A percentile compares a stretch with the other conserved stretches of the same genome.
phyloP scores from a whole-genome alignment of 2,329 filamentous ascomycete species.

The Ascochyta lentis region DNA sequence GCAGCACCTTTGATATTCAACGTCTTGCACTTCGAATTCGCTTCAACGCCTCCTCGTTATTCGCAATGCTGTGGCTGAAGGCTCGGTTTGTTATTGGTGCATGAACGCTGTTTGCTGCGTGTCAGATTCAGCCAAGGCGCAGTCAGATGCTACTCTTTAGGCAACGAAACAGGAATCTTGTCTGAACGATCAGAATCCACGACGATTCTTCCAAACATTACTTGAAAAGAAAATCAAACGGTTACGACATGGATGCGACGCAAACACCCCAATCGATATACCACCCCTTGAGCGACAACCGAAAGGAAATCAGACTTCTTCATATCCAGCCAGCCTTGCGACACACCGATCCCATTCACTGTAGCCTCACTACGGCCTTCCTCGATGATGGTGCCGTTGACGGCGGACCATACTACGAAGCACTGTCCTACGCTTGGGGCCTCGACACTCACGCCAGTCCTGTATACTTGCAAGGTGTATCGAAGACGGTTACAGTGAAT shows the following conservation, averaged over 20 bases:
- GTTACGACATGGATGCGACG: not conserved
- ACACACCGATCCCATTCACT: not conserved
- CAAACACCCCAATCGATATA: not conserved
- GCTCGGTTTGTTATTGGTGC: too few relatives aligned
- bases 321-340: not conserved
- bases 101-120: too few relatives aligned
- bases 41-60: too few relatives aligned
- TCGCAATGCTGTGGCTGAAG: too few relatives aligned
- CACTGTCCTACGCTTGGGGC: constrained; percentile 1
- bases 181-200: not conserved
- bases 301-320: constrained; percentile 1
- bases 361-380: not conserved
- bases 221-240: not conserved
- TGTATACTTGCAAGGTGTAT: not conserved
- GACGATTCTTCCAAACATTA: not conserved
- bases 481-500: not conserved
- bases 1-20: too few relatives aligned
- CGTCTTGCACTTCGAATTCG: too few relatives aligned
- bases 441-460: not conserved
- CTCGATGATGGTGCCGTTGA: not conserved
- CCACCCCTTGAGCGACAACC: not conserved
- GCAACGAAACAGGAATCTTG: too few relatives aligned
- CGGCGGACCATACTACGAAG: not conserved
- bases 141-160: too few relatives aligned
- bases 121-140: too few relatives aligned